Base-by-base conservation (phyloP, 192 early-diverging fungal species). In the Dimargaris cristalligena region DNA sequence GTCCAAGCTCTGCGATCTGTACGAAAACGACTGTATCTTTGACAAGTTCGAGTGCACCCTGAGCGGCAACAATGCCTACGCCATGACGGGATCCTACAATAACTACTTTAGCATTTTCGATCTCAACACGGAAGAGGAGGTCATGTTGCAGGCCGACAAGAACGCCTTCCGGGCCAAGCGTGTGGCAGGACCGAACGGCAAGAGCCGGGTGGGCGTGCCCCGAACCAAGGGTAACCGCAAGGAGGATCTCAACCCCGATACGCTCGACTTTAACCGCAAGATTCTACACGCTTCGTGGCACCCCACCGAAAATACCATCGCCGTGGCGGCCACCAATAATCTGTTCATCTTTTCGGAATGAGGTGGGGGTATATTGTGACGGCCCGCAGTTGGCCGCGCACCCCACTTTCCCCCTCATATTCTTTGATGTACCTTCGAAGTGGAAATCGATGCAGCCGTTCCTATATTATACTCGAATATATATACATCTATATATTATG, bases 11-110 rank as follows among this genome's bases (percentile, higher is more conserved):
- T 99, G 96, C 72, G 96, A 99, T 65, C 73, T 99, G 20, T 99
- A 99, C 78, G 95, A 99, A 65, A 99, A 95, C 74, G 95, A 99
- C 71, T 94, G 91, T 69, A 99, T 99, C 69, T 99, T 99, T 78
- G 96, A 99, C 81, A 99, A 99, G 76, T 99, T 99, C 63, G 96
- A 99, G 73, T 97, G 94, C 77, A 92, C 83, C 35, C 91, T 97
- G 63, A 92, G 90, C 70, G 94, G 91, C 34, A 85, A 94, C 68
- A 92, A 92, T 67, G 77, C 78, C 86, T 93, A 82, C 51, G 87
- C 78, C 2, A 76, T 97, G 71, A 94, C 94, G n/a, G 96, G 94
- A 29, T 96, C 92, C 22, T 99, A 99, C 76, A 92, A 87, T 81
- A 99, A 99, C 83, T 92, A 88, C 64, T 96, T 99, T 74, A 91